Percentiles rank a stretch among this genome's conserved stretches.
phyloP scores from a whole-genome alignment of 2,329 filamentous ascomycete genomes.

The Fusarium poae region DNA sequence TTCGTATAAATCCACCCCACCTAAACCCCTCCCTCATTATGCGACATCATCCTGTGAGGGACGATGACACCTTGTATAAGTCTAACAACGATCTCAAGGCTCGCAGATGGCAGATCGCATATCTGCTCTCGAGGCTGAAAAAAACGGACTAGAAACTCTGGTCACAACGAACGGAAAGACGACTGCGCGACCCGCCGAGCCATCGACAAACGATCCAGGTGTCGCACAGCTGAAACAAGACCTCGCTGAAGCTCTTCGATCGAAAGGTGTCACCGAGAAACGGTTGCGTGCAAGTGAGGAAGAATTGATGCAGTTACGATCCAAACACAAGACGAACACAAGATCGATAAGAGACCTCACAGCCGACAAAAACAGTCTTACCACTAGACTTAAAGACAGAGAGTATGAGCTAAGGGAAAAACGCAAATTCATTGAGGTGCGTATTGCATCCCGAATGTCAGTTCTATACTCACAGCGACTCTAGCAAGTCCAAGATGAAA shows the following conservation, averaged over 20 bases:
- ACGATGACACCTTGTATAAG: not conserved
- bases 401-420: conserved; percentile 90
- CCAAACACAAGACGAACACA: conserved; percentile 69
- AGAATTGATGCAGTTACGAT: conserved; percentile 74
- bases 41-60: conserved; percentile 27
- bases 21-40: conserved; percentile 25
- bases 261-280: conserved; percentile 75
- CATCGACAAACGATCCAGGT: conserved; percentile 51
- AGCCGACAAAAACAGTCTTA: conserved; percentile 71
- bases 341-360: conserved; percentile 73
- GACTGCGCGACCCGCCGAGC: conserved; percentile 26
- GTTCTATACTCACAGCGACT: conserved; percentile 27
- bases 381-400: conserved; percentile 78
- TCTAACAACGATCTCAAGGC: conserved; percentile 59
- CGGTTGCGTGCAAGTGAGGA: conserved; percentile 72
- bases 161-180: conserved; percentile 45
- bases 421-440: conserved; percentile 81
- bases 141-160: conserved; percentile 56
- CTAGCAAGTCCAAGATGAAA: conserved; percentile 90
- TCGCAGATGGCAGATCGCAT: conserved; percentile 76
- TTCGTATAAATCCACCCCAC: conserved; percentile 58
- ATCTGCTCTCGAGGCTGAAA: conserved; percentile 71
- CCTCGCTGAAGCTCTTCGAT: conserved; percentile 80
- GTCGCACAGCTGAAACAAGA: conserved; percentile 72
- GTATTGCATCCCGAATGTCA: conserved; percentile 4